These are phyloP conservation scores for Heteromeles arbutifolia DNA, from an alignment of 306 rosid species.

Conservation along the genomic window DNA sequence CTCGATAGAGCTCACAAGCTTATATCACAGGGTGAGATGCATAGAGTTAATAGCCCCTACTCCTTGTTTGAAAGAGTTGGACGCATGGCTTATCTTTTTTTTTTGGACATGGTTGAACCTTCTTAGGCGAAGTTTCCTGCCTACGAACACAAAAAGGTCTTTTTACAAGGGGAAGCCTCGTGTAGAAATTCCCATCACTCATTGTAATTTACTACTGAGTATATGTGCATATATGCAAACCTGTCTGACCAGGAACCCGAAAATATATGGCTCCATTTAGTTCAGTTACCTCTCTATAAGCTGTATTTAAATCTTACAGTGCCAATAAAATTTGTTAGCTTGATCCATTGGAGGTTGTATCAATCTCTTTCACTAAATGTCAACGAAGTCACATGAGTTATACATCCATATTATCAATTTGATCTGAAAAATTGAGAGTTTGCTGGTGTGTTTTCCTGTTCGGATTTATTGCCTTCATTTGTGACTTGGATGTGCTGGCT, in stretches of 20 bases:
- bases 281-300: background rate
- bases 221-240: background rate
- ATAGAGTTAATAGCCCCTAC: slow-evolving; percentile 56
- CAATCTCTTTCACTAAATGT: background rate
- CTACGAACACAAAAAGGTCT: slow-evolving; percentile 37
- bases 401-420: background rate
- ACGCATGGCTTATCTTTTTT: slow-evolving; percentile 57
- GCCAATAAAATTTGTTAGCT: background rate
- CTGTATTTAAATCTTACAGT: background rate
- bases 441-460: no score
- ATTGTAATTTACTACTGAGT: background rate
- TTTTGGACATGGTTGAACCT: slow-evolving; percentile 53
- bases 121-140: slow-evolving; percentile 53
- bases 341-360: background rate
- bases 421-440: no score
- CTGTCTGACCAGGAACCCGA: background rate
- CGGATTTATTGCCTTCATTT: no score
- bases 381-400: background rate
- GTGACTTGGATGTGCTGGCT: no score
- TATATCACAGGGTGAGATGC: slow-evolving; percentile 54
- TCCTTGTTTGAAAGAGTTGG: slow-evolving; percentile 64
- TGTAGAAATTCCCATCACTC: background rate
- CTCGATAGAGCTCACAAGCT: slow-evolving; percentile 57
- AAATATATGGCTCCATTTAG: background rate
- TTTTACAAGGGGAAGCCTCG: background rate